Percentiles rank a stretch among this genome's conserved stretches.
phyloP scores from a whole-genome alignment of 192 early-diverging fungal species.

The Mycoemilia scoparia region DNA sequence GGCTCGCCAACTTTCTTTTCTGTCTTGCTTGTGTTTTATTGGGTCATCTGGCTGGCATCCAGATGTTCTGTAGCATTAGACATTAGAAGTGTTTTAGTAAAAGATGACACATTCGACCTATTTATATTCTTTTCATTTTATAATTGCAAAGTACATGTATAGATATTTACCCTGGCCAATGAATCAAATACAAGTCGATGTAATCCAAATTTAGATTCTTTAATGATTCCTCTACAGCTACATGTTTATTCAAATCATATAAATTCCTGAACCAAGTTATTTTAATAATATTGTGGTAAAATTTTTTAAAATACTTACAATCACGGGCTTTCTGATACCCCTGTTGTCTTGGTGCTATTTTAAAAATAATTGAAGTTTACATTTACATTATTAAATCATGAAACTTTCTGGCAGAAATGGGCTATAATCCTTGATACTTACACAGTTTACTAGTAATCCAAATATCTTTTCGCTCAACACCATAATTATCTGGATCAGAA shows the following conservation, averaged over 20 bases:
- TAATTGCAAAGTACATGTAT: background rate
- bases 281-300: background rate
- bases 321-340: slow-evolving; percentile 36
- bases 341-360: slow-evolving; percentile 51
- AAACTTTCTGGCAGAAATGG: background rate
- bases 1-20: slow-evolving; percentile 39
- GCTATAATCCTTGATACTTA: slow-evolving; percentile 8
- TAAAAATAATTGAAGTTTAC: slow-evolving; percentile 51
- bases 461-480: slow-evolving; percentile 36
- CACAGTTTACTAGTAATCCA: slow-evolving; percentile 56
- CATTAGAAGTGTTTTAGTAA: background rate
- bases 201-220: slow-evolving; percentile 42
- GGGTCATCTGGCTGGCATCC: slow-evolving; percentile 13
- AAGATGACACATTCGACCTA: slow-evolving; percentile 1
- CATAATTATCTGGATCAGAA: slow-evolving; percentile 13
- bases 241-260: too few species aligned
- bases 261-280: background rate
- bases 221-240: slow-evolving; percentile 37
- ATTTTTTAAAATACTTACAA: slow-evolving; percentile 6
- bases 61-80: slow-evolving; percentile 18
- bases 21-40: slow-evolving; percentile 28
- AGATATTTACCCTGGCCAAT: slow-evolving; percentile 47
- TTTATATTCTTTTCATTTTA: slow-evolving; percentile 1
- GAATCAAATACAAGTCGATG: slow-evolving; percentile 56
- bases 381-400: slow-evolving; percentile 8